Percentiles rank a stretch among this genome's conserved stretches.
phyloP scores from a whole-genome alignment of 768 basidiomycete species.

The Termitomyces sp. region DNA sequence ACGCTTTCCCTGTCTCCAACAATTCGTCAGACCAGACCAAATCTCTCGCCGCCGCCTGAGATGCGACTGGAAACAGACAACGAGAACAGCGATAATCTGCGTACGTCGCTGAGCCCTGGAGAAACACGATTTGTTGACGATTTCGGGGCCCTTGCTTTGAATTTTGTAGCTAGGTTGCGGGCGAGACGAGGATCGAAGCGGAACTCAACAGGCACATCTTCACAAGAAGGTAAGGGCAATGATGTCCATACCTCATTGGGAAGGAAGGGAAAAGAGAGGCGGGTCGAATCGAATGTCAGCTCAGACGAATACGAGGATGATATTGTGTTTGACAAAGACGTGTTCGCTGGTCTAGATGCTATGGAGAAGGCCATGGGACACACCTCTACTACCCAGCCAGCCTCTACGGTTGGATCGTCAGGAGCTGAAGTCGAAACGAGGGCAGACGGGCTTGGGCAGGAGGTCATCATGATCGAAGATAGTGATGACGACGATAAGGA shows the following conservation, averaged over 20 bases:
- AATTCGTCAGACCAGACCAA: constrained; percentile 5
- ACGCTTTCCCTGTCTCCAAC: constrained; percentile 16
- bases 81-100: constrained; percentile 2
- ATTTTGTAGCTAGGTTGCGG: constrained; percentile 3
- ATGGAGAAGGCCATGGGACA: constrained; percentile 15
- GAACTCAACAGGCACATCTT: neutral
- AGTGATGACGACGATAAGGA: constrained; percentile 58
- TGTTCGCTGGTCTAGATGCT: constrained; percentile 22
- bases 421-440: neutral
- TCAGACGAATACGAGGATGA: constrained; percentile 15
- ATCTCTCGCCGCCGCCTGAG: constrained; percentile 6
- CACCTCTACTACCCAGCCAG: neutral
- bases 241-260: neutral
- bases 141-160: constrained; percentile 1
- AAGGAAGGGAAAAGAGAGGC: constrained; percentile 3
- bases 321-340: constrained; percentile 23
- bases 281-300: neutral
- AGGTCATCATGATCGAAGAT: constrained; percentile 36
- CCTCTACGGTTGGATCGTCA: constrained; percentile 5
- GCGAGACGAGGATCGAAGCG: neutral
- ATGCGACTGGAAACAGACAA: constrained; percentile 9
- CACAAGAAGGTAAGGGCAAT: neutral
- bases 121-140: neutral
- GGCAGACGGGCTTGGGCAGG: constrained; percentile 1
- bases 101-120: constrained; percentile 5